A percentile compares a stretch with the other conserved stretches of the same genome.
Evolutionary conservation across 345 rosid genomes (phyloP).

Genomic region (Mercurialis annua): DNA sequence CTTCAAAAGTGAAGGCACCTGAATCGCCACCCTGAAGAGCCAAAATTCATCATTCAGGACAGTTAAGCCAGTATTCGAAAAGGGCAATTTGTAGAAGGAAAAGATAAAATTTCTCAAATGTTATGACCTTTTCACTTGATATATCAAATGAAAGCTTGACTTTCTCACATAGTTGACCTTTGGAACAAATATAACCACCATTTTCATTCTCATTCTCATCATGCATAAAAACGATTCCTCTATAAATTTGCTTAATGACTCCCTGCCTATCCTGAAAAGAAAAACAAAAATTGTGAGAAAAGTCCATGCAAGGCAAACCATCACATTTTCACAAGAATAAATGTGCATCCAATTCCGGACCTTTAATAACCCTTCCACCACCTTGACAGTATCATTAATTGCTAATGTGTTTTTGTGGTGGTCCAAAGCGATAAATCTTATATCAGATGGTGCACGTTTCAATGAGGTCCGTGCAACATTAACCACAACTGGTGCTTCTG

Average conservation of each 20-base stretch:
- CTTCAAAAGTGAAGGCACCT: conserved; percentile 52
- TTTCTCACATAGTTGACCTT: conserved; percentile 76
- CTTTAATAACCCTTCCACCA: conserved; percentile 80
- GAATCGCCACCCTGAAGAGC: conserved; percentile 53
- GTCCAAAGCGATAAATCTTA: conserved; percentile 78
- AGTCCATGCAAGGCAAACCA: background rate
- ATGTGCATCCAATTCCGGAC: conserved; percentile 30
- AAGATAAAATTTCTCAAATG: conserved; percentile 4
- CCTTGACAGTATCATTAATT: conserved; percentile 63
- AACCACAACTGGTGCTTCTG: conserved; percentile 55
- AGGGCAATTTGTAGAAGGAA: background rate
- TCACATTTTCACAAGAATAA: background rate
- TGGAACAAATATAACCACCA: conserved; percentile 82
- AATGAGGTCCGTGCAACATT: conserved; percentile 48
- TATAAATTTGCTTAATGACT: conserved; percentile 71
- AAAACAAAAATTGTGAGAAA: conserved; percentile 13
- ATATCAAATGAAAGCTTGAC: conserved; percentile 44
- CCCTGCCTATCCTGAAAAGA: conserved; percentile 83
- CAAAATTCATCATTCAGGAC: conserved; percentile 4
- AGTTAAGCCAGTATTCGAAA: background rate
- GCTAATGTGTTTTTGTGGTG: conserved; percentile 55
- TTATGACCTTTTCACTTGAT: conserved; percentile 53
- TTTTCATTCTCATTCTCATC: conserved; percentile 70
- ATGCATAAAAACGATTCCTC: conserved; percentile 68
- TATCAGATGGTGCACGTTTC: conserved; percentile 61